These are phyloP conservation scores for Periconia sp. DNA, from an alignment of 2,329 filamentous ascomycete genomes.

Conservation along the genomic window DNA sequence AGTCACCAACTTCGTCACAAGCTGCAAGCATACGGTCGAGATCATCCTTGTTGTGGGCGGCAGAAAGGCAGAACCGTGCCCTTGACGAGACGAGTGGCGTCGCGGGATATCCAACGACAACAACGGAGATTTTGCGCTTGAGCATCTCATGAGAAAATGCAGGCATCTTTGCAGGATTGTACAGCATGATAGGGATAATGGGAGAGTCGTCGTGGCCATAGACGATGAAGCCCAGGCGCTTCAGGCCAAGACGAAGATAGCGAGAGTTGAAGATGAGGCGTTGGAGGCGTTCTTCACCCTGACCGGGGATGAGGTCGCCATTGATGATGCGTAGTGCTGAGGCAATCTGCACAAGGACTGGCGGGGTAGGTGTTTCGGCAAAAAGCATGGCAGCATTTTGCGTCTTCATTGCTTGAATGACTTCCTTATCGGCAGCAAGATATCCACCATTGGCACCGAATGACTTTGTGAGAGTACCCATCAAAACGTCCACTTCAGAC, in stretches of 20 bases:
- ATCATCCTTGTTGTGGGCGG: constrained; percentile 97
- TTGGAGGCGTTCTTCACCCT: constrained; percentile 93
- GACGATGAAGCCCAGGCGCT: constrained; percentile 94
- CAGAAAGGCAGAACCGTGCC: constrained; percentile 92
- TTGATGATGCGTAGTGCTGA: constrained; percentile 85
- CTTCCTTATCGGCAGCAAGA: constrained; percentile 81
- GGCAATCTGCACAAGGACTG: constrained; percentile 87
- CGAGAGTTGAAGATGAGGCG: constrained; percentile 97
- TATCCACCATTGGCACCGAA: constrained; percentile 98
- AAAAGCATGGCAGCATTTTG: constrained; percentile 85
- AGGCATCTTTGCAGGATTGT: constrained; percentile 98
- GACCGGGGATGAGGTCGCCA: constrained; percentile 82
- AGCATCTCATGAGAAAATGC: constrained; percentile 99
- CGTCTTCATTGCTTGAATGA: constrained; percentile 87
- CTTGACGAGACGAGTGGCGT: constrained; percentile 94
- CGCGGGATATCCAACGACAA: constrained; percentile 95
- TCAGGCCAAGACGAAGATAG: constrained; percentile 95
- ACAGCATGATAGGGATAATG: constrained; percentile 91
- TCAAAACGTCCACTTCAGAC: constrained; percentile 86
- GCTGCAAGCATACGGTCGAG: constrained; percentile 85
- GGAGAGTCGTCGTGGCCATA: constrained; percentile 98
- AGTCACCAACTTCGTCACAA: constrained; percentile 89
- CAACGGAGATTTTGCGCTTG: constrained; percentile 93
- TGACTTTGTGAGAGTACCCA: constrained; percentile 98
- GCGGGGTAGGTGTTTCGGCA: constrained; percentile 84